Percentiles rank a stretch among this genome's conserved stretches.
Evolutionary conservation across 2,329 filamentous ascomycete species (phyloP).

Genomic region (Corynespora cassiicola): DNA sequence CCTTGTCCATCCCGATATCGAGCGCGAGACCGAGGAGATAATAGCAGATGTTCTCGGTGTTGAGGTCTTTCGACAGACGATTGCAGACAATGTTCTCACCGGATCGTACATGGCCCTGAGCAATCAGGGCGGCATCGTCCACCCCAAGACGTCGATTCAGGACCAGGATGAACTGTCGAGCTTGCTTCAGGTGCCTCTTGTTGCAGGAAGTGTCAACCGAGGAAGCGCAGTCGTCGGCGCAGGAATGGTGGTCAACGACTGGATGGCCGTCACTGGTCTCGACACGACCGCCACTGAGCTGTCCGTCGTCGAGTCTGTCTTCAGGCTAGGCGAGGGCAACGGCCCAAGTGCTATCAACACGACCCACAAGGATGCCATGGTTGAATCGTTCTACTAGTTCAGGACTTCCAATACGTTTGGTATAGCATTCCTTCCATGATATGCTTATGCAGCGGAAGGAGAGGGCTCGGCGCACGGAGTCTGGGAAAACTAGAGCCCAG

Average conservation of each 20-base stretch:
- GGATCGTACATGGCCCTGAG: constrained; percentile 96
- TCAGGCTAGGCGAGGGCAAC: constrained; percentile 86
- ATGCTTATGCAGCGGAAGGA: constrained; percentile 6
- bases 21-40: constrained; percentile 98
- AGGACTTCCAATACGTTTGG: constrained; percentile 1
- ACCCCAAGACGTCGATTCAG: constrained; percentile 95
- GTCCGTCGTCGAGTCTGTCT: constrained; percentile 95
- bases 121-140: constrained; percentile 95
- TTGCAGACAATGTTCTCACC: constrained; percentile 95
- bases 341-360: constrained; percentile 81
- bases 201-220: constrained; percentile 92
- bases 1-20: constrained; percentile 92
- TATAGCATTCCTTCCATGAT: constrained; percentile 8
- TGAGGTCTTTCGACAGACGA: constrained; percentile 91
- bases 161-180: constrained; percentile 97
- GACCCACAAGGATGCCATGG: constrained; percentile 94
- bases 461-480: constrained; percentile 26
- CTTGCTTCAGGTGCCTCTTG: constrained; percentile 91
- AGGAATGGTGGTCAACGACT: constrained; percentile 96
- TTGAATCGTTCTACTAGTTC: constrained; percentile 94
- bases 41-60: constrained; percentile 92
- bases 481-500: constrained; percentile 21
- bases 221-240: constrained; percentile 95
- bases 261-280: constrained; percentile 88
- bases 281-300: constrained; percentile 98